Evolutionary conservation across 2,329 filamentous ascomycete genomes (phyloP).

Genomic region (Stagonosporopsis tanaceti): DNA sequence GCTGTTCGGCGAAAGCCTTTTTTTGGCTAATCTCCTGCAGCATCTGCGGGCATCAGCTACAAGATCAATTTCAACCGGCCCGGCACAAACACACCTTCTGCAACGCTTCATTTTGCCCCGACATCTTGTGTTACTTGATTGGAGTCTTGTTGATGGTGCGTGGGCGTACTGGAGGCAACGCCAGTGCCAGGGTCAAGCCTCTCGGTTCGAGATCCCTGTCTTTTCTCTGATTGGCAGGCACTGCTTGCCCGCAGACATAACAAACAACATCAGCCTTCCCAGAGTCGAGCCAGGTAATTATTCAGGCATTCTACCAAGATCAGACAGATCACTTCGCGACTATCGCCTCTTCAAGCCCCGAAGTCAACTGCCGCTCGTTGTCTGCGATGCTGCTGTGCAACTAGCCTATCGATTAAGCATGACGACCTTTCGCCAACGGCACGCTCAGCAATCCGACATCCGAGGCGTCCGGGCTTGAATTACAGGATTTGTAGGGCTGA

Average conservation of each 20-base stretch:
- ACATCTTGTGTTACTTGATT: constrained; percentile 66
- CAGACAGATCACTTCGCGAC: neutral
- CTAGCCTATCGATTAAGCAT: constrained; percentile 20
- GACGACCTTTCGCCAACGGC: constrained; percentile 21
- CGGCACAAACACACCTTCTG: constrained; percentile 74
- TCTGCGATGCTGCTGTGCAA: neutral
- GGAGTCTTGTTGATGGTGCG: constrained; percentile 20
- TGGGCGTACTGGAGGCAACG: constrained; percentile 20
- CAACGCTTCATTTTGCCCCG: constrained; percentile 90
- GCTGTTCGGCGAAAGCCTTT: constrained; percentile 86
- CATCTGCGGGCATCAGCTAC: constrained; percentile 63
- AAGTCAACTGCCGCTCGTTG: neutral
- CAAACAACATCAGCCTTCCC: constrained; percentile 11
- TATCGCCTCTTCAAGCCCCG: neutral
- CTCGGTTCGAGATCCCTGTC: constrained; percentile 30
- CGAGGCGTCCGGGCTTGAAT: constrained; percentile 23
- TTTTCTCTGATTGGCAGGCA: constrained; percentile 27
- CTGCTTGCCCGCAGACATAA: constrained; percentile 15
- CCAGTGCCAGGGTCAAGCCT: constrained; percentile 30
- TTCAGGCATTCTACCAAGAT: neutral
- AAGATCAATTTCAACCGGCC: neutral
- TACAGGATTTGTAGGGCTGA: constrained; percentile 18
- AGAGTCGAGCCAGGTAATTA: neutral
- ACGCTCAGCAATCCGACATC: constrained; percentile 24
- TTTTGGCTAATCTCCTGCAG: constrained; percentile 94